Base-by-base conservation (phyloP, 306 rosid species). In the Geum urbanum region DNA sequence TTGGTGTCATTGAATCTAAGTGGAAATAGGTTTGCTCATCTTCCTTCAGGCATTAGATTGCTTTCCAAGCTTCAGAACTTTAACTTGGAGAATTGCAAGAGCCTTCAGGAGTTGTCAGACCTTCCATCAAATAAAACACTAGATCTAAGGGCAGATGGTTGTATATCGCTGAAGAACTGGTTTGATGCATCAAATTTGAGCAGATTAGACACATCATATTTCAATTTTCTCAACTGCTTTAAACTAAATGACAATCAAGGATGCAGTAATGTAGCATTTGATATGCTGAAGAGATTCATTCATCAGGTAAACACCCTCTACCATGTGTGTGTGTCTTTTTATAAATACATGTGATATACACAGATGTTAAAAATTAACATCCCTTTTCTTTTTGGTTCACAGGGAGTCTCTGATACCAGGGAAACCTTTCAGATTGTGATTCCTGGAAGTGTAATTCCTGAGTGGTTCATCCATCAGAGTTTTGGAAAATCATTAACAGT, bases 391-490 rank as follows among this genome's bases (percentile, higher is more conserved):
- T 43, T 43, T 1, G 8, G 8, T n/a, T n/a, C n/a, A n/a, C 46
- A 16, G 67, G 67, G 43, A 7, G 19, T 37, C 11, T 13, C 11
- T 14, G 0, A 37, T 39, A 1, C 1, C 3, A 41, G 24, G n/a
- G 48, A 18, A 20, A 8, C 2, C 2, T 20, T 66, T 12, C 18
- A 24, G 6, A 22, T 47, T 11, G 32, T 22, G 3, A 22, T 24
- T 12, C 70, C 44, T 14, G 54, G 56, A 22, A 66, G 40, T 47
- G 48, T 22, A 47, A 48, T 47, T 46, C 57, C 56, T 9, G 22
- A 18, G 20, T 66, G 70, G 70, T 45, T 47, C 44, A 66, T 19
- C 1, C 70, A 66, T 47, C 54, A 13, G 22, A 66, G 4, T 27
- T n/a, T 20, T 32, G 54, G 56, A 9, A 0, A 15, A 11, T 22